A percentile compares a stretch with the other conserved stretches of the same genome.
Evolutionary conservation across 2,329 filamentous ascomycete species (phyloP).

Genomic region (Thelonectria olida): DNA sequence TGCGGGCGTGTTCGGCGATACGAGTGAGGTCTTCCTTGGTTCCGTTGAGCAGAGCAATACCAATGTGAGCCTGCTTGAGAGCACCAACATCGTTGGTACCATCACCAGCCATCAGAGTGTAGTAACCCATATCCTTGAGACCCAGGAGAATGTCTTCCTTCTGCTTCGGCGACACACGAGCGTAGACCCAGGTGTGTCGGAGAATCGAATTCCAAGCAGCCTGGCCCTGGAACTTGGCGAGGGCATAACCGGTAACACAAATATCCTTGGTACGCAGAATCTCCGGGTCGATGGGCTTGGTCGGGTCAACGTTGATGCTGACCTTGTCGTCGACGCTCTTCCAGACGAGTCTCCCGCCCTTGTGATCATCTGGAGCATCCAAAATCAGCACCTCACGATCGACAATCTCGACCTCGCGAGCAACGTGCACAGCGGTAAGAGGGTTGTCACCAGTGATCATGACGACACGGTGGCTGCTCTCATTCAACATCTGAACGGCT

Average conservation of each 20-base stretch:
- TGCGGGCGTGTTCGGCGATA: slow-evolving; percentile 92
- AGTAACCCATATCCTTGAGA: slow-evolving; percentile 95
- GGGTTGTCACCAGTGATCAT: slow-evolving; percentile 99
- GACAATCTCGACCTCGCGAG: slow-evolving; percentile 95
- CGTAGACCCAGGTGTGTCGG: slow-evolving; percentile 95
- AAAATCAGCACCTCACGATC: slow-evolving; percentile 95
- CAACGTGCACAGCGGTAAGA: slow-evolving; percentile 94
- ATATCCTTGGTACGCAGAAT: slow-evolving; percentile 90
- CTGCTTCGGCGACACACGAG: slow-evolving; percentile 96
- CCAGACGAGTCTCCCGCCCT: slow-evolving; percentile 87
- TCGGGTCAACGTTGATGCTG: slow-evolving; percentile 85
- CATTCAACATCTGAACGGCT: slow-evolving; percentile 95
- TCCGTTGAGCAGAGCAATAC: slow-evolving; percentile 94
- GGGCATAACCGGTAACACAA: slow-evolving; percentile 93
- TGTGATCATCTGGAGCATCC: slow-evolving; percentile 91
- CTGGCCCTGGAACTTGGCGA: slow-evolving; percentile 88
- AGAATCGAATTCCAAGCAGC: slow-evolving; percentile 79
- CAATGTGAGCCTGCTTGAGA: slow-evolving; percentile 96
- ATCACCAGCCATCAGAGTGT: slow-evolving; percentile 97
- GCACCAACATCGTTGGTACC: slow-evolving; percentile 98
- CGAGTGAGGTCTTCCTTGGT: slow-evolving; percentile 89
- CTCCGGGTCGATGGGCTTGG: slow-evolving; percentile 79
- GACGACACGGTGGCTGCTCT: slow-evolving; percentile 96
- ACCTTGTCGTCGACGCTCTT: slow-evolving; percentile 92
- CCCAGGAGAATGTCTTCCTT: slow-evolving; percentile 99